Base-by-base conservation (phyloP, 2,329 filamentous ascomycete species). In the Phialocephala sp. region DNA sequence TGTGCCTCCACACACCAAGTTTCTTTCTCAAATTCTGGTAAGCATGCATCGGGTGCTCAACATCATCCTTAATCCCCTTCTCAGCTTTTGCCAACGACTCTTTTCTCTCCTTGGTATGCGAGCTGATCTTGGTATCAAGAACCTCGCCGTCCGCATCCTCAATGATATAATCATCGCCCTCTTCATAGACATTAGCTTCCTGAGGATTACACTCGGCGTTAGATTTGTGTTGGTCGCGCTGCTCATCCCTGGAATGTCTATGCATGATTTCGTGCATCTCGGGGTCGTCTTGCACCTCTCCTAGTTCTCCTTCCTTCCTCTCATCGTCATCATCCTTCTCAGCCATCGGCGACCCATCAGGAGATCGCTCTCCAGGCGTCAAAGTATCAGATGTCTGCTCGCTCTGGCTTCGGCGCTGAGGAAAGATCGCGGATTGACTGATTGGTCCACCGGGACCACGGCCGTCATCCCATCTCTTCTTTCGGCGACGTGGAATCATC, bases 61-160 rank as follows among this genome's bases (percentile, higher is more conserved):
- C 59, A 35, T 76, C 76, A 32, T 79, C 76, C 60, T 73, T 77
- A 8, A 79, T 63, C 5, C 77, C 74, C 4, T 81, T 69, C 59
- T 79, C 74, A 1, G 80, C 65, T 57, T 85, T 75, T 1, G 81
- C 71, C 55, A 78, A 73, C 1, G 80, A 65, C 57, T 83, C 80
- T 66, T 80, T 77, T 8, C 75, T 80, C 66, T 82, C 80, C 43
- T 80, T 74, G 73, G 36, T 56, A 8, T 58, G 50, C 14, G 70
- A 75, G 12, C 77, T 83, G 50, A 85, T 78, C 69, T 89, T 83
- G 0, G 92, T 86, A 20, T 87, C 87, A 6, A 97, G 76, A 2
- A 97, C 94, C 62, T 97, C 94, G 8, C 94, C 94, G 64, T 97
- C 90, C 68, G 89, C 83, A 72, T 97, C 91, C 77, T 98, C 94